These are phyloP conservation scores for Luzula sylvatica DNA, from an alignment of 176 grass and related monocot genomes.

Conservation along the genomic window DNA sequence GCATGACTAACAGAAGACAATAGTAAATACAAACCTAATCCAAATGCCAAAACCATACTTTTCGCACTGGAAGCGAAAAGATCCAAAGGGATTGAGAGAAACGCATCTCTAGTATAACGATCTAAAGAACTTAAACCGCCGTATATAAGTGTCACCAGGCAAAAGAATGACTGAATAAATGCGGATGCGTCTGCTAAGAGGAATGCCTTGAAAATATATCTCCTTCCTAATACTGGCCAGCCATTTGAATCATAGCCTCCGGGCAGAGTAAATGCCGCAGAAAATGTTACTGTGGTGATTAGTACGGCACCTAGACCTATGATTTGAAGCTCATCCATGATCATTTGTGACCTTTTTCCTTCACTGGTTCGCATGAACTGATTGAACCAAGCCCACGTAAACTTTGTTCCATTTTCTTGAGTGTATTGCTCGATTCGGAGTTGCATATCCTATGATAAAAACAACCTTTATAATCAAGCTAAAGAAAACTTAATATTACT, in stretches of 20 bases:
- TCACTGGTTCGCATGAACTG: too few relatives aligned
- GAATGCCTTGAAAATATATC: slow-evolving; percentile 5
- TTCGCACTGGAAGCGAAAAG: background rate
- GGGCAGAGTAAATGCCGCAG: slow-evolving; percentile 16
- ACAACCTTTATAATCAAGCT: too few relatives aligned
- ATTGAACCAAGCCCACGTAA: too few relatives aligned
- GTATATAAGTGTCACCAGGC: too few relatives aligned
- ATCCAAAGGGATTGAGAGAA: background rate
- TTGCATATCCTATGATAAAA: too few relatives aligned
- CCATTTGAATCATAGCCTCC: slow-evolving; percentile 11
- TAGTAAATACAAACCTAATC: too few relatives aligned
- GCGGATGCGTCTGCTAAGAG: background rate
- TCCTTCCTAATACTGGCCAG: background rate
- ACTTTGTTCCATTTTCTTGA: too few relatives aligned
- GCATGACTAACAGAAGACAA: too few relatives aligned
- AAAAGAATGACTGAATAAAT: background rate
- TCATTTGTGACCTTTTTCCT: too few relatives aligned
- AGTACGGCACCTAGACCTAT: slow-evolving; percentile 10
- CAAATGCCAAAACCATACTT: slow-evolving; percentile 3
- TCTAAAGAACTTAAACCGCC: too few relatives aligned
- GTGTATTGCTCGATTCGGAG: too few relatives aligned
- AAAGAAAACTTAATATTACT: too few relatives aligned
- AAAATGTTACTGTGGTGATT: slow-evolving; percentile 29
- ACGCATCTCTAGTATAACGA: background rate
- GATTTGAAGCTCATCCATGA: background rate